These are phyloP conservation scores for Raffaelea albimanens DNA, from an alignment of 2,329 filamentous ascomycete species.

Conservation along the genomic window DNA sequence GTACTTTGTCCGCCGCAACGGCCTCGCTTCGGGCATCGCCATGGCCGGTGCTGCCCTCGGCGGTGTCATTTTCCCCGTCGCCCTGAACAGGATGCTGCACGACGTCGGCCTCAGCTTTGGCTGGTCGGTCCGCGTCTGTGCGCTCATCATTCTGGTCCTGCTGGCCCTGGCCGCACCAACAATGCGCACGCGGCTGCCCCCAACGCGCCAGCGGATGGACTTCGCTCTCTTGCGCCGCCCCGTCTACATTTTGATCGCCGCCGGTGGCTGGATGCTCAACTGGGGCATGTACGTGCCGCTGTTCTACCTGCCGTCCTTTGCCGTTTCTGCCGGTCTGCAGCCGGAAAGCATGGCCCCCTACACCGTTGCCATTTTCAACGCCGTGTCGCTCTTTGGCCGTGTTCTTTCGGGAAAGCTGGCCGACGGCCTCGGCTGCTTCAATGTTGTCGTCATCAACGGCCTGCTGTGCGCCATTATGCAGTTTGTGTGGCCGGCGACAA, in stretches of 20 bases:
- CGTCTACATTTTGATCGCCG: slow-evolving; percentile 34
- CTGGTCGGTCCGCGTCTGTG: slow-evolving; percentile 4
- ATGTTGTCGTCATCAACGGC: slow-evolving; percentile 19
- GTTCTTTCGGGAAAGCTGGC: slow-evolving; percentile 40
- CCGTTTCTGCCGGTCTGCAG: slow-evolving; percentile 30
- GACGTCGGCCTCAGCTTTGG: slow-evolving; percentile 17
- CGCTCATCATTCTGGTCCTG: slow-evolving; percentile 1
- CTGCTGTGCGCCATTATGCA: slow-evolving; percentile 13
- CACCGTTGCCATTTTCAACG: slow-evolving; percentile 51
- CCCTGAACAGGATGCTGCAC: slow-evolving; percentile 44
- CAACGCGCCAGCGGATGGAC: slow-evolving; percentile 14
- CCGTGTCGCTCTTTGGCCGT: slow-evolving; percentile 41
- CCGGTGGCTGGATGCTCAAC: slow-evolving; percentile 17
- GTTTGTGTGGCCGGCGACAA: slow-evolving; percentile 4
- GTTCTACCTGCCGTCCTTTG: slow-evolving; percentile 46
- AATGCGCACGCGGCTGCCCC: slow-evolving; percentile 34
- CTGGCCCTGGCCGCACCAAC: slow-evolving; percentile 19
- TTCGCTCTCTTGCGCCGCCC: slow-evolving; percentile 42
- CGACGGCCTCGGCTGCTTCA: slow-evolving; percentile 38
- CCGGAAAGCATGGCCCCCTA: slow-evolving; percentile 48
- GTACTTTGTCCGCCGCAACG: slow-evolving; percentile 1
- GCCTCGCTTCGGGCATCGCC: slow-evolving; percentile 1
- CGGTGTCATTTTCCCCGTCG: slow-evolving; percentile 18
- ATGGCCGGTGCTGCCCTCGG: slow-evolving; percentile 3
- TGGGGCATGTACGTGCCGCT: slow-evolving; percentile 39